Conservation (phyloP, 768 basidiomycete genomes). For the Leccinum subtestaceum region DNA sequence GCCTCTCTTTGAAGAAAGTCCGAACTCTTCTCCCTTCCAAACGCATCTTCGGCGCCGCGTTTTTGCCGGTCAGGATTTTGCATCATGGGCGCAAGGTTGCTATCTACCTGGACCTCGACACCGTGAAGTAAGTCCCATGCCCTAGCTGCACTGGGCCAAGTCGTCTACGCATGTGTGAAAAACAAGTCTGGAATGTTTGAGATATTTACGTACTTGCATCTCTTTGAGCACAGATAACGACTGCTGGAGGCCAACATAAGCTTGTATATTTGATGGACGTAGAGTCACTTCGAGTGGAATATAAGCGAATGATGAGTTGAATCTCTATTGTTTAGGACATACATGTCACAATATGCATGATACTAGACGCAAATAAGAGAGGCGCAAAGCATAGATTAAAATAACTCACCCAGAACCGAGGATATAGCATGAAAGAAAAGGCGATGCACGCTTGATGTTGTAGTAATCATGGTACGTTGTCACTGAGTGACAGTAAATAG, state of each 20-base stretch:
- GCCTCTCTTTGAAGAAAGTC: slow-evolving; percentile 44
- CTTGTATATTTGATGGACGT: slow-evolving; percentile 69
- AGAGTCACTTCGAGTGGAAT: slow-evolving; percentile 52
- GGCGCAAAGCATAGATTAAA: not conserved
- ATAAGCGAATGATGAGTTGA: slow-evolving; percentile 6
- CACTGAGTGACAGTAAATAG: slow-evolving; percentile 33
- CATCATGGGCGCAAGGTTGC: slow-evolving; percentile 35
- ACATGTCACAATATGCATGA: slow-evolving; percentile 80
- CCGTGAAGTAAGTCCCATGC: slow-evolving; percentile 67
- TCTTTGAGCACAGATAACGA: slow-evolving; percentile 61
- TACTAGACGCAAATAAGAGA: slow-evolving; percentile 38
- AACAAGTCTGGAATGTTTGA: slow-evolving; percentile 4
- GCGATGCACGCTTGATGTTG: slow-evolving; percentile 55
- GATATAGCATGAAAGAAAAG: slow-evolving; percentile 68
- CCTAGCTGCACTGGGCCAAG: slow-evolving; percentile 70
- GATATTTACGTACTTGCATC: slow-evolving; percentile 52
- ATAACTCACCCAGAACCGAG: slow-evolving; percentile 65
- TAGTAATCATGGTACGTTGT: slow-evolving; percentile 60
- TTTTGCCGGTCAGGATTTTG: slow-evolving; percentile 48
- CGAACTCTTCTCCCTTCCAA: slow-evolving; percentile 51
- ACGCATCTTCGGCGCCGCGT: slow-evolving; percentile 59
- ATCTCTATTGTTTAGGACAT: slow-evolving; percentile 24
- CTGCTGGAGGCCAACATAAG: slow-evolving; percentile 61
- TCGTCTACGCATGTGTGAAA: slow-evolving; percentile 38
- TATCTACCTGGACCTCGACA: slow-evolving; percentile 53